These are phyloP conservation scores for Botrytis sinoallii DNA, from an alignment of 2,329 filamentous ascomycete genomes.

Conservation along the genomic window DNA sequence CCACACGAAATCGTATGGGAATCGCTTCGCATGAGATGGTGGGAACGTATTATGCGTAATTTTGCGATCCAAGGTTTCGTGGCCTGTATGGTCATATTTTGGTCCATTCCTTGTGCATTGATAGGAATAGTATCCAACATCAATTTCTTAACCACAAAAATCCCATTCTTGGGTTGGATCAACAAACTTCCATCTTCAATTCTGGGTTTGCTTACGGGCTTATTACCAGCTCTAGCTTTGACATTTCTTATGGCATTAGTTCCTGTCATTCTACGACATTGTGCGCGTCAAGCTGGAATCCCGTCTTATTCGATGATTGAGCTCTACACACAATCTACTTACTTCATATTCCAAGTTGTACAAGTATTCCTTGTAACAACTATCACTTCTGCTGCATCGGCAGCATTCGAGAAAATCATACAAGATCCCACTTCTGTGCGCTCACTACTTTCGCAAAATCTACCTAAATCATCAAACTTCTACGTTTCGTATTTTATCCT, in stretches of 20 bases:
- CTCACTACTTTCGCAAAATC: constrained; percentile 50
- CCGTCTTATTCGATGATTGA: constrained; percentile 59
- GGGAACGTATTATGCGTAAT: constrained; percentile 56
- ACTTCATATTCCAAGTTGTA: constrained; percentile 61
- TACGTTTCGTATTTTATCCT: constrained; percentile 67
- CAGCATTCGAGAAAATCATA: constrained; percentile 51
- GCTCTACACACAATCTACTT: constrained; percentile 60
- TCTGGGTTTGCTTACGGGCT: constrained; percentile 58
- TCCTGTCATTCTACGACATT: constrained; percentile 57
- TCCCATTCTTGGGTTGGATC: constrained; percentile 57
- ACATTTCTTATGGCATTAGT: constrained; percentile 59
- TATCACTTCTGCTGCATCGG: constrained; percentile 57
- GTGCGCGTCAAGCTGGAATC: constrained; percentile 57
- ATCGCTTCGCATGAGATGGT: constrained; percentile 63
- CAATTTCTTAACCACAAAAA: constrained; percentile 49
- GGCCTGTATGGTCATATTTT: constrained; percentile 59
- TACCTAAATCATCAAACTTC: constrained; percentile 64
- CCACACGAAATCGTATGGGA: constrained; percentile 63
- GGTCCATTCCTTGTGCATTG: constrained; percentile 64
- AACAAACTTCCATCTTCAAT: constrained; percentile 52
- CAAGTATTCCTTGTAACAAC: constrained; percentile 69
- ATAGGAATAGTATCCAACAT: constrained; percentile 65
- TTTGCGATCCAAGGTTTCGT: constrained; percentile 51
- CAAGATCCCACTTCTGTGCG: constrained; percentile 48
- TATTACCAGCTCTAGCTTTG: constrained; percentile 59